Percentiles rank a stretch among this genome's conserved stretches.
These are phyloP conservation scores for Fusarium solani-melongenae DNA, from an alignment of 2,329 filamentous ascomycete species.

Conservation along the genomic window DNA sequence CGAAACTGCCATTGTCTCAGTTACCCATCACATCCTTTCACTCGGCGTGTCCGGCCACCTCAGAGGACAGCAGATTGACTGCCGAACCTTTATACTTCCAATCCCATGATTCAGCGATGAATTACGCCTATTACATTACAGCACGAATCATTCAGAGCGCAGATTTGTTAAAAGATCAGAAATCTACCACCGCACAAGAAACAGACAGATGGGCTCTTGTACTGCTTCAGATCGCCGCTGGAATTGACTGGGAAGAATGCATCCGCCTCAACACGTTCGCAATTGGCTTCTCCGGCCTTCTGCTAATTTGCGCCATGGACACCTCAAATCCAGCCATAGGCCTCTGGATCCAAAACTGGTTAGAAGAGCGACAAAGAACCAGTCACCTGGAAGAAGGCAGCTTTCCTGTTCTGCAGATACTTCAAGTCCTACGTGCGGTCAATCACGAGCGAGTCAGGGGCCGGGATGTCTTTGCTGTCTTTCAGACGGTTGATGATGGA, in stretches of 20 bases:
- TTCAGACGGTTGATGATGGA: constrained; percentile 18
- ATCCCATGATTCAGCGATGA: constrained; percentile 15
- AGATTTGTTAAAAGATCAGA: neutral
- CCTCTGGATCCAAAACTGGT: constrained; percentile 36
- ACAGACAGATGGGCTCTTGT: constrained; percentile 22
- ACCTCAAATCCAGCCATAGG: constrained; percentile 11
- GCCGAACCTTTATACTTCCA: constrained; percentile 4
- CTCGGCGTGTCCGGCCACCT: neutral
- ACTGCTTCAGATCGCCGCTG: constrained; percentile 37
- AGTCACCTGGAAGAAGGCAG: constrained; percentile 36
- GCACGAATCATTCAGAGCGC: constrained; percentile 15
- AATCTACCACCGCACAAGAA: neutral
- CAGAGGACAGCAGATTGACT: neutral
- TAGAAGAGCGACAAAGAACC: constrained; percentile 16
- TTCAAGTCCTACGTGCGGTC: constrained; percentile 18
- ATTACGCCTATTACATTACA: constrained; percentile 20
- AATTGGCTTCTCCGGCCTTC: constrained; percentile 31
- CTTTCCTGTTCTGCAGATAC: constrained; percentile 35
- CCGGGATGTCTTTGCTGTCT: constrained; percentile 3
- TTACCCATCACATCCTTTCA: constrained; percentile 8
- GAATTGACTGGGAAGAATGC: constrained; percentile 39
- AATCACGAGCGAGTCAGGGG: constrained; percentile 25
- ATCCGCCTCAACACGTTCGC: constrained; percentile 35
- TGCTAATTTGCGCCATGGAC: constrained; percentile 32
- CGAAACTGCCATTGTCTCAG: neutral